phyloP scores from a whole-genome alignment of 1,139 yeast genomes.

The Yamadazyma sp. region DNA sequence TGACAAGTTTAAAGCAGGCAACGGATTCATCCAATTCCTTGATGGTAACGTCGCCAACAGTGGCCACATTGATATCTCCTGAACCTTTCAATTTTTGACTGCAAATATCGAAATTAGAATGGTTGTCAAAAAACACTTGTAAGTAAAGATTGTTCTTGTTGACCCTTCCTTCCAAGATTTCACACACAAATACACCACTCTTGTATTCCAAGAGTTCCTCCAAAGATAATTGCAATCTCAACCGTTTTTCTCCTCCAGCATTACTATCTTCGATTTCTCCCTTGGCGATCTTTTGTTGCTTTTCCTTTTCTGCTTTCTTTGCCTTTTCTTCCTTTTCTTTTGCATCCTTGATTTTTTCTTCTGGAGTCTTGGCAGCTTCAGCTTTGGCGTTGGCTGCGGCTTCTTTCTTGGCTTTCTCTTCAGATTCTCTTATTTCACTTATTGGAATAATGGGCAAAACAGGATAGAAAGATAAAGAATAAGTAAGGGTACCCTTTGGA shows the following conservation, averaged over 20 bases:
- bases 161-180: constrained; percentile 59
- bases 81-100: constrained; percentile 47
- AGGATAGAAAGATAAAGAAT: constrained; percentile 80
- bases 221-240: constrained; percentile 58
- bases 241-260: constrained; percentile 34
- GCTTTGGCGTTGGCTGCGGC: constrained; percentile 32
- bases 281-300: constrained; percentile 16
- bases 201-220: constrained; percentile 62
- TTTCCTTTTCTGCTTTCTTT: constrained; percentile 20
- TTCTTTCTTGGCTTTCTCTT: constrained; percentile 36
- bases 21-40: constrained; percentile 78
- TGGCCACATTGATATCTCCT: constrained; percentile 42
- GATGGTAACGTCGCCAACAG: constrained; percentile 70
- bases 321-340: constrained; percentile 21
- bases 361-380: constrained; percentile 27
- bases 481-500: constrained; percentile 76
- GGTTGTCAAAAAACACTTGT: constrained; percentile 75
- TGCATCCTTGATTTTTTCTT: constrained; percentile 25
- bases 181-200: constrained; percentile 75
- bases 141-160: constrained; percentile 57
- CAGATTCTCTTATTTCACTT: constrained; percentile 63
- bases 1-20: constrained; percentile 60
- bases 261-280: constrained; percentile 35
- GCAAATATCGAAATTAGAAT: constrained; percentile 60
- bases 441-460: constrained; percentile 73